A percentile compares a stretch with the other conserved stretches of the same genome.
phyloP scores from a whole-genome alignment of 1,284 basidiomycete species.

The Leccinum fallax region DNA sequence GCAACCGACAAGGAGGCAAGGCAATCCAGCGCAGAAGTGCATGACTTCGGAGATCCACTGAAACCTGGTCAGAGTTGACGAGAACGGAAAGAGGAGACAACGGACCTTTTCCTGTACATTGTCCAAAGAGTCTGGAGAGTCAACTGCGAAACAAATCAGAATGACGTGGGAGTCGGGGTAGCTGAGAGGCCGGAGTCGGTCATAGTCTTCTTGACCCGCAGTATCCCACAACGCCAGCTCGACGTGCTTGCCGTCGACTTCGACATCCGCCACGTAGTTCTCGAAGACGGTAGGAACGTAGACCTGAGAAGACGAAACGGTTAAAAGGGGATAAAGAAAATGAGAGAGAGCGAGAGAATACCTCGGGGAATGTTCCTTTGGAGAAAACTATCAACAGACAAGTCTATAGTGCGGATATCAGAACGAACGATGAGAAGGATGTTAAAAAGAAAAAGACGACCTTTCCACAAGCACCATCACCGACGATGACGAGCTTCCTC shows the following conservation, averaged over 20 bases:
- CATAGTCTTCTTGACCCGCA: slow-evolving; percentile 89
- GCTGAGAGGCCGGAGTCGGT: slow-evolving; percentile 87
- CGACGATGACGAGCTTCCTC: slow-evolving; percentile 80
- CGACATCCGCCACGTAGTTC: slow-evolving; percentile 88
- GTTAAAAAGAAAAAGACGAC: slow-evolving; percentile 33
- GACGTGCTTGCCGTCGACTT: slow-evolving; percentile 90
- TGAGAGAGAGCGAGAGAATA: slow-evolving; percentile 31
- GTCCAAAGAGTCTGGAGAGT: slow-evolving; percentile 90
- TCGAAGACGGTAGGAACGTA: slow-evolving; percentile 95
- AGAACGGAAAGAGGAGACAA: slow-evolving; percentile 11
- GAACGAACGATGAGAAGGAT: slow-evolving; percentile 9
- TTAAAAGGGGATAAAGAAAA: slow-evolving; percentile 1
- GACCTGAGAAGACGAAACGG: slow-evolving; percentile 52
- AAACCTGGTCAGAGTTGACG: slow-evolving; percentile 10
- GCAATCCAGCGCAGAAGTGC: slow-evolving; percentile 88
- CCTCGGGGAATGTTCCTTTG: slow-evolving; percentile 94
- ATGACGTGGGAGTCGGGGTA: slow-evolving; percentile 95
- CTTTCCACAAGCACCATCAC: slow-evolving; percentile 86
- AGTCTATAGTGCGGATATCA: slow-evolving; percentile 49
- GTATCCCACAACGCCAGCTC: slow-evolving; percentile 97
- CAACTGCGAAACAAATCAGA: slow-evolving; percentile 92
- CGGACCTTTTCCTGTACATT: slow-evolving; percentile 95
- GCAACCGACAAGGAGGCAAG: slow-evolving; percentile 90
- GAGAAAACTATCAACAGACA: slow-evolving; percentile 86
- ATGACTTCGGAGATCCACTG: slow-evolving; percentile 95